Percentiles rank a stretch among this genome's conserved stretches.
Evolutionary conservation across 2,329 filamentous ascomycete genomes (phyloP).

Genomic region (Pseudogymnoascus sp.): DNA sequence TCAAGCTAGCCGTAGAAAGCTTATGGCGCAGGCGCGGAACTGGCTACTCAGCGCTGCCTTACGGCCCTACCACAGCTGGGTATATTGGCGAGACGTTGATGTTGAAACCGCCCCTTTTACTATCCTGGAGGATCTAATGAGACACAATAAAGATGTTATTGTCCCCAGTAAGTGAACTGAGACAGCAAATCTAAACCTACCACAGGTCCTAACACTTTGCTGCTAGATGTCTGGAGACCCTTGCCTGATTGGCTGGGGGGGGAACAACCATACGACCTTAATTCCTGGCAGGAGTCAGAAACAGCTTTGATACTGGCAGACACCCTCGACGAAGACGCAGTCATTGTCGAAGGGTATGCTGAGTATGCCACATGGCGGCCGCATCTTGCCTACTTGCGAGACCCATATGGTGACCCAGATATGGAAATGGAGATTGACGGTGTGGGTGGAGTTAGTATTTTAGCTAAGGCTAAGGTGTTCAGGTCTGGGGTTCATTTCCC

Average conservation of each 20-base stretch:
- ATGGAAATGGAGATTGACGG: conserved; percentile 99
- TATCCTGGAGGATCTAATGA: conserved; percentile 95
- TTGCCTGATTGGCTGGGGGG: conserved; percentile 97
- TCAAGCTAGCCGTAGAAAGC: conserved; percentile 84
- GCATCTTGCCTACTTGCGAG: conserved; percentile 90
- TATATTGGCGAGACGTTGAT: conserved; percentile 98
- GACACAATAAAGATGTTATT: conserved; percentile 97
- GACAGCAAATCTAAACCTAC: conserved; percentile 10
- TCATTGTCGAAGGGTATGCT: conserved; percentile 97
- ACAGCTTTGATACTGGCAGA: conserved; percentile 89
- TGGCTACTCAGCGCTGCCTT: conserved; percentile 92
- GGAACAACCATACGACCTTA: conserved; percentile 95
- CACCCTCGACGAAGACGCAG: conserved; percentile 91
- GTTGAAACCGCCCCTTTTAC: conserved; percentile 96
- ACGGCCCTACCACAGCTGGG: conserved; percentile 94
- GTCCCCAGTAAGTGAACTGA: conserved; percentile 71
- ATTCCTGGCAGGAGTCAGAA: conserved; percentile 99
- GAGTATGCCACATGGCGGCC: conserved; percentile 98
- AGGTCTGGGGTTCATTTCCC: conserved; percentile 93
- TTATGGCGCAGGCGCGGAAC: conserved; percentile 96
- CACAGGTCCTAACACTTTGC: conserved; percentile 21
- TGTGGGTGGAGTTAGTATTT: conserved; percentile 91
- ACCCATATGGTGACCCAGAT: conserved; percentile 94
- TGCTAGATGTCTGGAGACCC: conserved; percentile 88
- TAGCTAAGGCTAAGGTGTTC: conserved; percentile 94